phyloP scores from a whole-genome alignment of 2,329 filamentous ascomycete species.

The Colletotrichum truncatum region DNA sequence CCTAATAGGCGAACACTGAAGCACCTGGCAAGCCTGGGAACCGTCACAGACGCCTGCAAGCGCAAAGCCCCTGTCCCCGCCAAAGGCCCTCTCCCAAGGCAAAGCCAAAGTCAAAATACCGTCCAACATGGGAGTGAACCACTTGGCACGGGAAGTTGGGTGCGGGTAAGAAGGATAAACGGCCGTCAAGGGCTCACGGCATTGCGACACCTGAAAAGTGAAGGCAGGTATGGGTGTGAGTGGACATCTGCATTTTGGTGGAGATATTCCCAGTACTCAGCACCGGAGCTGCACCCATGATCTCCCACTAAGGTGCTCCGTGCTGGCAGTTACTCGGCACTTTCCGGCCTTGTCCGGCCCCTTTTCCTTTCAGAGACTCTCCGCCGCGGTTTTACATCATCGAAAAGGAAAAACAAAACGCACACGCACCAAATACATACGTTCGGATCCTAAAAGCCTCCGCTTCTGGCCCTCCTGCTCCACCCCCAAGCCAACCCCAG shows the following conservation, averaged over 20 bases:
- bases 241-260: neutral
- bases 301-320: neutral
- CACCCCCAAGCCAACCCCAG: neutral
- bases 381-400: slow-evolving; percentile 13
- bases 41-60: slow-evolving; percentile 6
- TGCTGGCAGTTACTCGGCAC: slow-evolving; percentile 25
- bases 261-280: neutral
- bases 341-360: slow-evolving; percentile 16
- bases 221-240: neutral
- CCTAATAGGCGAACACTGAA: neutral
- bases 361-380: slow-evolving; percentile 10
- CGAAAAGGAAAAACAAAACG: no score
- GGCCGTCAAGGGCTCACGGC: neutral
- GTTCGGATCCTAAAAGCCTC: slow-evolving; percentile 20
- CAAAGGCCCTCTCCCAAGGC: neutral
- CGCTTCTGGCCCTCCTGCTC: neutral
- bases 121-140: neutral
- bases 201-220: neutral
- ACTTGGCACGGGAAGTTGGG: slow-evolving; percentile 1
- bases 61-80: neutral
- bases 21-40: neutral
- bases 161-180: neutral
- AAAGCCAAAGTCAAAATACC: slow-evolving; percentile 2
- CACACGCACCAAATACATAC: no score
- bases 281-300: neutral